These are phyloP conservation scores for Penicillium coprophilum DNA, from an alignment of 495 filamentous ascomycete species.

Conservation along the genomic window DNA sequence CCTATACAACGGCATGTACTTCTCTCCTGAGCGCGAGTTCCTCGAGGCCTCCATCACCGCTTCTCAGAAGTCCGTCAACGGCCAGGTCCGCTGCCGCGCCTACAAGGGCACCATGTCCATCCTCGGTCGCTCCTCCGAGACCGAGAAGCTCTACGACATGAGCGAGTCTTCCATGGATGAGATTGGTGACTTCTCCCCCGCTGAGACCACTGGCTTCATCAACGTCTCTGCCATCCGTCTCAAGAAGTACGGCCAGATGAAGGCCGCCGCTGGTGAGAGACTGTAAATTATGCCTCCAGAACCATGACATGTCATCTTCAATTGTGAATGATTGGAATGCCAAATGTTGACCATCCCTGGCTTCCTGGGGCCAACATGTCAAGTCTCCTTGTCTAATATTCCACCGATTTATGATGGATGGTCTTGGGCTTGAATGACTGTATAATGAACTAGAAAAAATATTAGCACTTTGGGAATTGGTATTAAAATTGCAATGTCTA, in stretches of 20 bases:
- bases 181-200: conserved; percentile 74
- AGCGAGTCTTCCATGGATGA: conserved; percentile 85
- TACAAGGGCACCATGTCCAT: conserved; percentile 80
- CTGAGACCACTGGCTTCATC: conserved; percentile 78
- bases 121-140: conserved; percentile 71
- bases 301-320: conserved; percentile 8
- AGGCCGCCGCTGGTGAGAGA: conserved; percentile 59
- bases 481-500: conserved; percentile 5
- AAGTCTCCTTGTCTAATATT: conserved; percentile 8
- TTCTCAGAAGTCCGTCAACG: conserved; percentile 70
- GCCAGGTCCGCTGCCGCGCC: conserved; percentile 64
- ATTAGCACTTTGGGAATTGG: background rate
- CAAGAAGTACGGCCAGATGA: conserved; percentile 81
- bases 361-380: conserved; percentile 11
- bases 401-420: conserved; percentile 16
- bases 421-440: conserved; percentile 27
- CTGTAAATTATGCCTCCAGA: conserved; percentile 19
- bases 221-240: conserved; percentile 78
- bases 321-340: conserved; percentile 15
- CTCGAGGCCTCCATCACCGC: conserved; percentile 70
- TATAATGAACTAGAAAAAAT: conserved; percentile 30
- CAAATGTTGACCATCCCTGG: conserved; percentile 31
- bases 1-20: conserved; percentile 76
- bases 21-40: conserved; percentile 78
- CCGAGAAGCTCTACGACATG: conserved; percentile 83